A percentile compares a stretch with the other conserved stretches of the same genome.
Conservation (phyloP, 306 rosid species). For the Psophocarpus tetragonolobus region DNA sequence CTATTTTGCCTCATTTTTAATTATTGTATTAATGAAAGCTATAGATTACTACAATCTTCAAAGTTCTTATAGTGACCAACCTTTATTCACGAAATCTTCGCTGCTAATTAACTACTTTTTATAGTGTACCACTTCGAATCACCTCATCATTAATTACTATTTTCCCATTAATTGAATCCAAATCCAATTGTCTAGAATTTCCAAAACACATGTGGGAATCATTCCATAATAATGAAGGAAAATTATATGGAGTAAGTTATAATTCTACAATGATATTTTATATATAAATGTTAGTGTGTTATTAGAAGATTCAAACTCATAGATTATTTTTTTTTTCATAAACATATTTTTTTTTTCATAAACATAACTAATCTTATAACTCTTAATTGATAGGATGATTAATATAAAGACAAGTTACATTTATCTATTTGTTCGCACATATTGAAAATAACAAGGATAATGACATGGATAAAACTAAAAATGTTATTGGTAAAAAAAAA, state of each 20-base stretch:
- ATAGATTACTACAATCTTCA: not conserved
- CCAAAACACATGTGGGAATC: not conserved
- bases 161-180: not conserved
- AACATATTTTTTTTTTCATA: too few species aligned
- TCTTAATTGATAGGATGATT: not conserved
- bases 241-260: not conserved
- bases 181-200: not conserved
- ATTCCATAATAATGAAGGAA: not conserved
- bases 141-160: not conserved
- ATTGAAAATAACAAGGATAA: too few species aligned
- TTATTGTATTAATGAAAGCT: not conserved
- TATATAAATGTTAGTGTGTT: too few species aligned
- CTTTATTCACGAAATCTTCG: conserved; percentile 6
- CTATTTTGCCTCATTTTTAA: not conserved
- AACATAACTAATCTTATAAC: too few species aligned
- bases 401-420: not conserved
- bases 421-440: too few species aligned
- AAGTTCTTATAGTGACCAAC: not conserved
- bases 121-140: not conserved
- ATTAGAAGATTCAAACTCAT: too few species aligned
- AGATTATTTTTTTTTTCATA: too few species aligned
- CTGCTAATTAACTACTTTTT: not conserved
- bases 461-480: too few species aligned
- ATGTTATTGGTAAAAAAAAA: too few species aligned
- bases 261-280: too few species aligned